Conservation (phyloP, 805 yeast species). For the Candida cerambycidarum region DNA sequence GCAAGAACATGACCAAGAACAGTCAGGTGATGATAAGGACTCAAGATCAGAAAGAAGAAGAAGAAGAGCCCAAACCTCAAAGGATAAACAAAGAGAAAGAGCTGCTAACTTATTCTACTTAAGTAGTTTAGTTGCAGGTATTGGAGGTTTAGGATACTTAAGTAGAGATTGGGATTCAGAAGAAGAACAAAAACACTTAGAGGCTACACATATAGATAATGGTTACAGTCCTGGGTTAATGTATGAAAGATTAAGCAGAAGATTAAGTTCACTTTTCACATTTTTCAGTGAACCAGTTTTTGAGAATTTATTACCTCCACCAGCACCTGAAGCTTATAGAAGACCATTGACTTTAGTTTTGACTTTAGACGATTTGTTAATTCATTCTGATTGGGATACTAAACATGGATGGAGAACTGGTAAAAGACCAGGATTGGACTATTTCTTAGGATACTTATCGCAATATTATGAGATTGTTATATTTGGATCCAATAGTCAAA, state of each 20-base stretch:
- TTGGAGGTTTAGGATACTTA: constrained; percentile 61
- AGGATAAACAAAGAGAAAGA: constrained; percentile 80
- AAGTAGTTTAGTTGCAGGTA: constrained; percentile 51
- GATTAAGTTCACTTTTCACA: constrained; percentile 73
- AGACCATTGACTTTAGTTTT: constrained; percentile 90
- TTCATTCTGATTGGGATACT: constrained; percentile 90
- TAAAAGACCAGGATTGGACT: constrained; percentile 97
- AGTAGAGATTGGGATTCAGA: constrained; percentile 83
- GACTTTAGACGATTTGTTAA: constrained; percentile 83
- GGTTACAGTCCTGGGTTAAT: constrained; percentile 69
- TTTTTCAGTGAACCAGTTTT: constrained; percentile 92
- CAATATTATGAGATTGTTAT: constrained; percentile 95
- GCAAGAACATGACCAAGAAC: constrained; percentile 15
- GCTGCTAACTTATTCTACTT: constrained; percentile 74
- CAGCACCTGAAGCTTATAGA: constrained; percentile 86
- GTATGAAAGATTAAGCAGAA: constrained; percentile 65
- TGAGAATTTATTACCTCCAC: constrained; percentile 90
- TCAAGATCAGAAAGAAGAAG: constrained; percentile 26
- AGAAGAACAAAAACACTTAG: constrained; percentile 57
- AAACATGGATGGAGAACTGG: constrained; percentile 98
- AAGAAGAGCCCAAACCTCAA: constrained; percentile 59
- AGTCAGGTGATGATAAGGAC: not conserved
- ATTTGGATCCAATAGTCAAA: constrained; percentile 81
- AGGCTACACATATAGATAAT: constrained; percentile 50
- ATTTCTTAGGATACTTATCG: constrained; percentile 89